These are phyloP conservation scores for Ceratobasidium sp. DNA, from an alignment of 1,284 basidiomycete genomes.

Conservation along the genomic window DNA sequence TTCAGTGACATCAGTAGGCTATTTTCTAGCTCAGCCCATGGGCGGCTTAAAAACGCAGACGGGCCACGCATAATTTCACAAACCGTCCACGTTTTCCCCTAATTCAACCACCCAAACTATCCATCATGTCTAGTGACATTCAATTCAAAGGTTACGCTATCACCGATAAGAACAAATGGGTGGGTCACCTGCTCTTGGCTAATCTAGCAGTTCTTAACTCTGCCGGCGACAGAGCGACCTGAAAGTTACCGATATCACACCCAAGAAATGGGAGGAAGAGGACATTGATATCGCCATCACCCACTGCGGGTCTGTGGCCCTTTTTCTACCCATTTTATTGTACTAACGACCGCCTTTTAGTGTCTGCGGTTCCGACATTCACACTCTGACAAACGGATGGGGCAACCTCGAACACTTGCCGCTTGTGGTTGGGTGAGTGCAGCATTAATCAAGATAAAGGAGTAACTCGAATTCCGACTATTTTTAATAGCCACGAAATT, in stretches of 20 bases:
- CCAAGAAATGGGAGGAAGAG: constrained; percentile 50
- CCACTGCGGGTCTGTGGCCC: constrained; percentile 49
- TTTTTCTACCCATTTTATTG: neutral
- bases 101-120: neutral
- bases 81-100: neutral
- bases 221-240: constrained; percentile 52
- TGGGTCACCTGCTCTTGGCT: neutral
- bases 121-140: neutral
- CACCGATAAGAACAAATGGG: constrained; percentile 35
- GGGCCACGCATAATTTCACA: too few species aligned
- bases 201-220: neutral
- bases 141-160: constrained; percentile 42
- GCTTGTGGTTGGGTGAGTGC: constrained; percentile 13
- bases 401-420: constrained; percentile 18
- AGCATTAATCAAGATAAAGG: neutral
- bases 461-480: neutral
- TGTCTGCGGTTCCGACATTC: constrained; percentile 20
- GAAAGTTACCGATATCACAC: constrained; percentile 52
- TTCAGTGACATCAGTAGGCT: neutral
- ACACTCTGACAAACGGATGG: constrained; percentile 5
- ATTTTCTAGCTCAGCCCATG: too few species aligned
- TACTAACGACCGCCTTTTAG: neutral
- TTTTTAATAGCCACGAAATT: constrained; percentile 61
- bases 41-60: too few species aligned
- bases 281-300: constrained; percentile 54